Conservation (phyloP, 2,329 filamentous ascomycete genomes). For the Phoma sp. region DNA sequence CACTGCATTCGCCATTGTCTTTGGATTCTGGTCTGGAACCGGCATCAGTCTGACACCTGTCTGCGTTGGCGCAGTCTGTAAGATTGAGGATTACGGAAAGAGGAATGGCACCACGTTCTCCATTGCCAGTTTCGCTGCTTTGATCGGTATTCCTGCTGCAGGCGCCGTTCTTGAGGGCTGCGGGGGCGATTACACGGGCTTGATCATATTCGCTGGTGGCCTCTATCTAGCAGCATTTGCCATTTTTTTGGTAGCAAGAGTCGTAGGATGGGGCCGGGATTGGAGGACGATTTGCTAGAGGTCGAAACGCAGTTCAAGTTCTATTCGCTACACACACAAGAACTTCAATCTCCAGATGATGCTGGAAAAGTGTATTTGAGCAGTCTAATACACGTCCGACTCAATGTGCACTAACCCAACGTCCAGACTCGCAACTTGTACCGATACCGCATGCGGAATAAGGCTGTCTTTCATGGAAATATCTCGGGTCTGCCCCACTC, state of each 20-base stretch:
- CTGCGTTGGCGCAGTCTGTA: slow-evolving; percentile 72
- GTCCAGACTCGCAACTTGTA: too few species aligned
- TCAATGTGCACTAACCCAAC: too few species aligned
- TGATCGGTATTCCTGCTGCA: slow-evolving; percentile 71
- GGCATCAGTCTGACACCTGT: slow-evolving; percentile 69
- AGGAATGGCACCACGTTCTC: slow-evolving; percentile 69
- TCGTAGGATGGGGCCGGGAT: slow-evolving; percentile 22
- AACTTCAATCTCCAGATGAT: too few species aligned
- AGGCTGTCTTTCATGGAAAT: too few species aligned
- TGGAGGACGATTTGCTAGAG: slow-evolving; percentile 14
- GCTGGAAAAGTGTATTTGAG: too few species aligned
- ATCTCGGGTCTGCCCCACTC: too few species aligned
- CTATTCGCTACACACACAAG: too few species aligned
- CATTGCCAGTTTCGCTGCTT: slow-evolving; percentile 65
- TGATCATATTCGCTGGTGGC: slow-evolving; percentile 30
- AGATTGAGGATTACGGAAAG: slow-evolving; percentile 71
- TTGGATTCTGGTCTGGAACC: slow-evolving; percentile 72
- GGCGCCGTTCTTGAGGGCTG: slow-evolving; percentile 50
- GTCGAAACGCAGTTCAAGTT: not conserved
- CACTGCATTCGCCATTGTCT: slow-evolving; percentile 68
- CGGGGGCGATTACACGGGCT: slow-evolving; percentile 22
- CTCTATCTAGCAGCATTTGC: slow-evolving; percentile 25
- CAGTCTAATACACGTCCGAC: too few species aligned
- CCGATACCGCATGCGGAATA: too few species aligned
- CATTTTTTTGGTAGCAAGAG: slow-evolving; percentile 22